Evolutionary conservation across 2,329 filamentous ascomycete species (phyloP).

Genomic region (Colletotrichum graminicola): DNA sequence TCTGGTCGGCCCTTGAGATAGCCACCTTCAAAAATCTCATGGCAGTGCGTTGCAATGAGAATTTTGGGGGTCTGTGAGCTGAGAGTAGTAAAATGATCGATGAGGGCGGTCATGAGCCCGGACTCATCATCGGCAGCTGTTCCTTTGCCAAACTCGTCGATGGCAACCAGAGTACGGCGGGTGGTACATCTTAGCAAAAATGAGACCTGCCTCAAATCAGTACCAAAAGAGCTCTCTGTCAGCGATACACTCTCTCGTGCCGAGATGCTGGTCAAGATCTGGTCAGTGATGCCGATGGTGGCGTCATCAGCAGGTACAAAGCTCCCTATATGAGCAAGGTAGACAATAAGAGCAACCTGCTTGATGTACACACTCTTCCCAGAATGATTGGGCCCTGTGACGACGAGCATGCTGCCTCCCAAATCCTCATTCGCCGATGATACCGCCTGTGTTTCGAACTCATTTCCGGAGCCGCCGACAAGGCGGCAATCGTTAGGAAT

Average conservation of each 20-base stretch:
- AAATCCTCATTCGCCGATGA: constrained; percentile 26
- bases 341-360: constrained; percentile 90
- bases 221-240: constrained; percentile 74
- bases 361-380: constrained; percentile 97
- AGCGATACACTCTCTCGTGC: constrained; percentile 74
- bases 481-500: constrained; percentile 86
- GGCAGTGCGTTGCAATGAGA: constrained; percentile 72
- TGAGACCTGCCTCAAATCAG: constrained; percentile 88
- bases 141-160: constrained; percentile 89
- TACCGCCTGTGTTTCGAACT: constrained; percentile 40
- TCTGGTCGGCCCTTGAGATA: constrained; percentile 64
- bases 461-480: constrained; percentile 65
- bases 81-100: constrained; percentile 67
- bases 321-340: constrained; percentile 91
- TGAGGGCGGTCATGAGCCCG: constrained; percentile 68
- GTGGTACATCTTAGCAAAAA: constrained; percentile 82
- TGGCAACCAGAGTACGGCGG: constrained; percentile 81
- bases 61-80: constrained; percentile 65
- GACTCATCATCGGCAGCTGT: constrained; percentile 70
- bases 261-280: constrained; percentile 87
- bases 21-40: constrained; percentile 78
- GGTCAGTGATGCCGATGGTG: constrained; percentile 88
- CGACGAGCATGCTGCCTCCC: constrained; percentile 72
- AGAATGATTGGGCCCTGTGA: constrained; percentile 96
- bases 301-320: constrained; percentile 87